Percentiles rank a stretch among this genome's conserved stretches.
Evolutionary conservation across 345 rosid genomes (phyloP).

Genomic region (Populus davidiana): DNA sequence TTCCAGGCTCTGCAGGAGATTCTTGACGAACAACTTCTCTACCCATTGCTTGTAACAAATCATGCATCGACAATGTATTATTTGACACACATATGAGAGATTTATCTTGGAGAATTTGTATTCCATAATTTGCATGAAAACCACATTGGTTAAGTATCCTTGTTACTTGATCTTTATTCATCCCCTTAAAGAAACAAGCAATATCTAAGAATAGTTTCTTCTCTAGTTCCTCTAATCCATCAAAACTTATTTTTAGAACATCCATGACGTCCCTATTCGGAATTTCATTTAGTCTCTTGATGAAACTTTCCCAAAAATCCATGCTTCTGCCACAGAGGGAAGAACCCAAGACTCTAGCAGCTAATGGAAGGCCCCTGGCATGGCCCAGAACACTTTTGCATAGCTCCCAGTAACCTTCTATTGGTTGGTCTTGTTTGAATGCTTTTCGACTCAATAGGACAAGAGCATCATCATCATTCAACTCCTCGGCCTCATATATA

Average conservation of each 20-base stretch:
- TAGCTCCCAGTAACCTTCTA: no score
- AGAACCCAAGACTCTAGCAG: no score
- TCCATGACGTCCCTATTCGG: constrained; percentile 10
- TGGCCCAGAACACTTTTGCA: no score
- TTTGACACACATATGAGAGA: constrained; percentile 3
- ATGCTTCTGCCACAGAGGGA: no score
- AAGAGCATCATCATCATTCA: no score
- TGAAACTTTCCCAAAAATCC: no score
- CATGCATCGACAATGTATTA: constrained; percentile 8
- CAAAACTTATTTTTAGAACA: constrained; percentile 9
- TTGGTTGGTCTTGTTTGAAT: no score
- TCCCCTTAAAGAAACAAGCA: constrained; percentile 9
- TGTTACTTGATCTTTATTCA: neutral
- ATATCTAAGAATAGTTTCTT: neutral
- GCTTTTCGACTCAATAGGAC: no score
- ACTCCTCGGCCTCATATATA: constrained; percentile 9
- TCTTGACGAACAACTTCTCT: constrained; percentile 8
- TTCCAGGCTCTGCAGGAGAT: constrained; percentile 11
- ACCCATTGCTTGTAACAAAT: constrained; percentile 19
- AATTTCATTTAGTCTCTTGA: neutral
- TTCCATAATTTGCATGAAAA: constrained; percentile 12
- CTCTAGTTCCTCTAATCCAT: constrained; percentile 12
- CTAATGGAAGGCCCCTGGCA: no score
- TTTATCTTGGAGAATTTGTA: constrained; percentile 2
- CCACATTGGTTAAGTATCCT: constrained; percentile 6